phyloP scores from a whole-genome alignment of 768 basidiomycete genomes.

The Lactifluus piperatus region DNA sequence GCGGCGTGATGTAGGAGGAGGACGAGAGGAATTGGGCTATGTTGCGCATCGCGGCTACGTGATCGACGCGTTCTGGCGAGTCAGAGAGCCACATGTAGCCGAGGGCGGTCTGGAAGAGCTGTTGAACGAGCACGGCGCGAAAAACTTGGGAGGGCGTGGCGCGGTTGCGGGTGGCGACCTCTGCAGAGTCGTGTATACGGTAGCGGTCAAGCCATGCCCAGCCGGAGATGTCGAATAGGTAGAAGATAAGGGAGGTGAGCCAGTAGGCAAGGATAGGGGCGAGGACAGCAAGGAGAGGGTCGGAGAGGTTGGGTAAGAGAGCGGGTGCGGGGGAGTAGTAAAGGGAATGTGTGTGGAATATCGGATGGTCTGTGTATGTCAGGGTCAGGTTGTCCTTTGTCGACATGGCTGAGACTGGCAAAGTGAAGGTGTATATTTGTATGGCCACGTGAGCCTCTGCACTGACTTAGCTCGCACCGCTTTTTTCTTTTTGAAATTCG shows the following conservation, averaged over 20 bases:
- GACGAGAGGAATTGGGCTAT: not conserved
- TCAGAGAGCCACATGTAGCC: slow-evolving; percentile 62
- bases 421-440: too few species aligned
- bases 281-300: slow-evolving; percentile 60
- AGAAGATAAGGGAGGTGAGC: slow-evolving; percentile 71
- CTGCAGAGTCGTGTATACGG: slow-evolving; percentile 81
- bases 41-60: slow-evolving; percentile 24
- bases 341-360: slow-evolving; percentile 33
- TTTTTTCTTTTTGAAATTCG: too few species aligned
- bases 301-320: slow-evolving; percentile 52
- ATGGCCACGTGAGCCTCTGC: too few species aligned
- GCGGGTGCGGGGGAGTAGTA: slow-evolving; percentile 42
- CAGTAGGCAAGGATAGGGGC: slow-evolving; percentile 82
- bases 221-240: slow-evolving; percentile 65
- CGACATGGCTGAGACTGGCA: too few species aligned
- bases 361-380: not conserved
- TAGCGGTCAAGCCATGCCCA: slow-evolving; percentile 76
- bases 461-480: too few species aligned
- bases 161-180: slow-evolving; percentile 66
- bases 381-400: not conserved
- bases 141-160: slow-evolving; percentile 67
- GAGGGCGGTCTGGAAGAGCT: slow-evolving; percentile 70
- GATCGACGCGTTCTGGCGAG: slow-evolving; percentile 15
- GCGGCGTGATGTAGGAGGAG: slow-evolving; percentile 28
- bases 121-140: slow-evolving; percentile 77